Evolutionary conservation across 2,329 filamentous ascomycete species (phyloP), one percentile per base, ranked within the genome.

Genomic region (Pseudodiploospora longispora): DNA sequence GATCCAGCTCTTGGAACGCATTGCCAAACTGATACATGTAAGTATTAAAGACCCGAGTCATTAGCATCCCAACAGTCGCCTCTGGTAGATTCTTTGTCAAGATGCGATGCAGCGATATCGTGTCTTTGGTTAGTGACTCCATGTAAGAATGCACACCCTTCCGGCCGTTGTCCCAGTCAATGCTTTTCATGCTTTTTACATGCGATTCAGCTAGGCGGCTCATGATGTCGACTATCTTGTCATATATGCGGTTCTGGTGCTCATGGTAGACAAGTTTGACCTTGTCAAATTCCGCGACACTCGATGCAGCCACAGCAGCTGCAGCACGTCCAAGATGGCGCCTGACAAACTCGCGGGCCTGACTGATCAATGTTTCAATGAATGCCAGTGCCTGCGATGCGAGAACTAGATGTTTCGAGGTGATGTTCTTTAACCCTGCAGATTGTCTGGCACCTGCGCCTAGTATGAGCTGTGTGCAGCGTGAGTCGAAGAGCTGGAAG

Each of bases 141-240:
- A 95, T 91, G 62, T 91, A 94, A 1, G 78, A 61, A 54, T 83
- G 87, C 6, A 76, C 71, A 4, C 53, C 43, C 5, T 52, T 56
- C 6, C 57, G 56, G 38, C 68, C 64, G 10, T 67, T 58, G 37
- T 91, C 83, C 85, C 88, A 95, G 50, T 87, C 73, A 35, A 90
- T 77, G 40, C 78, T 76, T 59, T 78, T 83, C 70, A 95, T 82
- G 27, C 80, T 77, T 58, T 82, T 83, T 34, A 87, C 82, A 57
- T 91, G 88, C 6, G 82, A 69, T 4, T 78, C 70, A 1, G 87
- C 87, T 5, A 89, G 80, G 2, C 80, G 80, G 44, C 82, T 84
- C 85, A 96, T 94, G 41, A 96, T 95, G 52, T 95, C 88, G 19
- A 95, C 85, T 1, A 96, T 71, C 61, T 96, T 96, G 58, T 95